Evolutionary conservation across 352 stramenopile genomes (phyloP).

Genomic region (Pythium vanterpoolii): DNA sequence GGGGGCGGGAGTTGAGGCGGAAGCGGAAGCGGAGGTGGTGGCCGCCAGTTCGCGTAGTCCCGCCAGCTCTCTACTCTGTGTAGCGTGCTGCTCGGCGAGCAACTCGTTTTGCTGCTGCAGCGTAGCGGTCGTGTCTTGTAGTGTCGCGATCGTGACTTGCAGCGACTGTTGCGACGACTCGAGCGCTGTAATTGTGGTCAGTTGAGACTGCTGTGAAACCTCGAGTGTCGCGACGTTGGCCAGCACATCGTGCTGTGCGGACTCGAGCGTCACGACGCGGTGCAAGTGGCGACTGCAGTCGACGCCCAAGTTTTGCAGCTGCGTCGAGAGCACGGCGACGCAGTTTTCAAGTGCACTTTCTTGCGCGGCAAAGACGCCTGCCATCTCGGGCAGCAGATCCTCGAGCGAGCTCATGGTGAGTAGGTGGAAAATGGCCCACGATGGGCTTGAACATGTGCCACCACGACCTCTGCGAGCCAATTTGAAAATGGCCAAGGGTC

Average conservation of each 20-base stretch:
- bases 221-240: background rate
- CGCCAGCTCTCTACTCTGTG: background rate
- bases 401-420: slow-evolving; percentile 59
- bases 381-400: slow-evolving; percentile 63
- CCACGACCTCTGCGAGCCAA: background rate
- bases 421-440: background rate
- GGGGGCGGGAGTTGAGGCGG: no score
- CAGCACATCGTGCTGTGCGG: slow-evolving; percentile 26
- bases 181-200: no score
- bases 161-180: background rate
- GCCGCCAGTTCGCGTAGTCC: background rate
- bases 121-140: slow-evolving; percentile 18
- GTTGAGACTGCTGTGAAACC: no score
- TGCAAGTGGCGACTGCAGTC: slow-evolving; percentile 33
- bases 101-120: slow-evolving; percentile 25
- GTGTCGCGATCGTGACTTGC: slow-evolving; percentile 21
- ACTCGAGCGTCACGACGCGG: slow-evolving; percentile 36
- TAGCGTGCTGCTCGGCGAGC: slow-evolving; percentile 25
- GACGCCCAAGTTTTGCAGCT: slow-evolving; percentile 45
- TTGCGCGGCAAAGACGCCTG: slow-evolving; percentile 54
- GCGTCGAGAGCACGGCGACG: slow-evolving; percentile 44
- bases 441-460: background rate
- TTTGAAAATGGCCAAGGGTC: background rate
- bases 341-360: slow-evolving; percentile 54
- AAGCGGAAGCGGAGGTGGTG: background rate